Base-by-base conservation (phyloP, 306 rosid species). In the Ormosia emarginata region DNA sequence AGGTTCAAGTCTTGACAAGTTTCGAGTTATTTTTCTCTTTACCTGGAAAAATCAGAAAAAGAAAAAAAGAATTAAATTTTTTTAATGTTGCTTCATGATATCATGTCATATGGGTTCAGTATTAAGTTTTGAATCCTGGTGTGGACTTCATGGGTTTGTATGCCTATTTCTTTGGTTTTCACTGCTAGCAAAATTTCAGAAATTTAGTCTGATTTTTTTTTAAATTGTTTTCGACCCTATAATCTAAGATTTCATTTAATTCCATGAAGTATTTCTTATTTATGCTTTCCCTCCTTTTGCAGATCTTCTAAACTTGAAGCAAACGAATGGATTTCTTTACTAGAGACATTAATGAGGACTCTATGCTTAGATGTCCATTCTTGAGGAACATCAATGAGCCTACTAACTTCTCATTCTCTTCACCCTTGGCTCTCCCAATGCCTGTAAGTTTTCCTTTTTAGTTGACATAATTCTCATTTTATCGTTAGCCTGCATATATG, bases 311-410 rank as follows among this genome's bases (percentile, higher is more conserved):
- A 55, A 11, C 71, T 61, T 24, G 71, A 81, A 33, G 72, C 50
- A 24, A 77, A 71, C 80, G 58, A 61, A 95, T 95, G 98, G 97
- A 92, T 29, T 82, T 79, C 74, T 70, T 90, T 85, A 63, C 88
- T 72, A 80, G 94, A 79, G 92, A 86, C 77, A 34, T 85, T 46
- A 87, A 81, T 15, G 94, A 85, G 66, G 97, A 93, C 66, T 87
- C 90, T 29, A 71, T 92, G 65, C 94, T 88, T 75, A 85, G 92
- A 80, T 95, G 99, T 64, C 99, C 99, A 15, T 95, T 95, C 90
- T 81, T 95, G 91, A 89, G 99, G 85, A 95, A 95, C 93, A 95
- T 95, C 83, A 93, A 93, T 71, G 99, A 95, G 83, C 99, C 99
- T 32, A 95, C 98, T 77, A 92, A 88, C 74, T 93, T 95, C 73